Conservation (phyloP, 345 rosid genomes). For the Hypericum androsaemum region DNA sequence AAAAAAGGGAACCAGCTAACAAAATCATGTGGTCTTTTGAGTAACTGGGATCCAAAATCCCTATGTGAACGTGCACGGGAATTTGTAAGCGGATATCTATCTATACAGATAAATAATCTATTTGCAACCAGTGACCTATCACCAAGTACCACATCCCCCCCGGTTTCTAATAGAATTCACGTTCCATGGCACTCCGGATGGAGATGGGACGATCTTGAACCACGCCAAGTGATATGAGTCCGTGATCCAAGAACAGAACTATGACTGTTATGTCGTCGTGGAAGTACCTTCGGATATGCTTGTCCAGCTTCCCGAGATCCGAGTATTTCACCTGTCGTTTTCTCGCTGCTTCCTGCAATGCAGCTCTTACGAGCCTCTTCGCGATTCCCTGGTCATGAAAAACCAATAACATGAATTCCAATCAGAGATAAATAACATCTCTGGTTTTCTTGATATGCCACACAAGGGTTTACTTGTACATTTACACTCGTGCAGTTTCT, state of each 20-base stretch:
- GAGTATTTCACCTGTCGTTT: slow-evolving; percentile 87
- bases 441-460: no score
- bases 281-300: slow-evolving; percentile 82
- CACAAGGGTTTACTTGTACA: no score
- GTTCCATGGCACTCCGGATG: slow-evolving; percentile 52
- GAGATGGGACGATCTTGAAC: slow-evolving; percentile 52
- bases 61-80: neutral
- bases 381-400: slow-evolving; percentile 62
- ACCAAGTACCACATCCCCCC: neutral
- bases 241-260: slow-evolving; percentile 78
- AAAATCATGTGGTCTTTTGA: no score
- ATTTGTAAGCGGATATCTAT: no score
- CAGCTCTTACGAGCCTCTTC: slow-evolving; percentile 75
- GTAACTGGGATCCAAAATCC: slow-evolving; percentile 7
- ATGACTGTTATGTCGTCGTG: slow-evolving; percentile 88
- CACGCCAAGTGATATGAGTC: slow-evolving; percentile 51
- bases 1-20: neutral
- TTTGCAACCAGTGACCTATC: no score
- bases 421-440: neutral
- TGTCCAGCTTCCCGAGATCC: slow-evolving; percentile 72
- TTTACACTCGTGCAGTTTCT: no score
- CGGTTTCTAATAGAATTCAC: slow-evolving; percentile 21
- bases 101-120: no score
- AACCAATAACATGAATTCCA: no score
- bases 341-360: slow-evolving; percentile 82